Evolutionary conservation across 805 yeast species (phyloP).

Genomic region (fission yeast (Schizosaccharomyces pombe)): DNA sequence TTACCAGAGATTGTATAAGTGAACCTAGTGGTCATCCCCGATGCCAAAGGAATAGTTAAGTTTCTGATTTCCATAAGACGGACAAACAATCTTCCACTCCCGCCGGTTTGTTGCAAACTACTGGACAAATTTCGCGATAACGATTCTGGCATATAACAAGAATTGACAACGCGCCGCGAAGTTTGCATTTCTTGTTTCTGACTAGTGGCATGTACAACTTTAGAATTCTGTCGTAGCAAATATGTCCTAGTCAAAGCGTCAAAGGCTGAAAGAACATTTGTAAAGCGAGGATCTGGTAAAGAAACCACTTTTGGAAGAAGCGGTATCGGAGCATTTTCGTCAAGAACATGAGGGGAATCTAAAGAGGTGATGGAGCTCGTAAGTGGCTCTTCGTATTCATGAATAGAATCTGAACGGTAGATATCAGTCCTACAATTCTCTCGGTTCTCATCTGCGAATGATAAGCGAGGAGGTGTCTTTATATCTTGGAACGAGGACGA

Average conservation of each 20-base stretch:
- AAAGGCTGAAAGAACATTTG: neutral
- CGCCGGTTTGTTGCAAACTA: neutral
- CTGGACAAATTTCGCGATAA: neutral
- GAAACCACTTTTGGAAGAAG: neutral
- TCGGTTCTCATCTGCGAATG: neutral
- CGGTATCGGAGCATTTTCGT: neutral
- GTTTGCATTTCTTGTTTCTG: neutral
- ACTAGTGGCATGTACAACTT: neutral
- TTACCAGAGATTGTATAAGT: neutral
- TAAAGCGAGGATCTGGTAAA: neutral
- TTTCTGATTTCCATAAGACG: neutral
- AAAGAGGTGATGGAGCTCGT: neutral
- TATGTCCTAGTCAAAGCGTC: neutral
- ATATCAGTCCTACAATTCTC: neutral
- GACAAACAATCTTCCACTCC: neutral
- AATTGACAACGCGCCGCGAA: neutral
- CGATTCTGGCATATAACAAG: neutral
- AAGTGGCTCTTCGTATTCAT: neutral
- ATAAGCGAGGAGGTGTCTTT: neutral
- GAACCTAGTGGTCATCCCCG: neutral
- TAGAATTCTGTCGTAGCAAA: neutral
- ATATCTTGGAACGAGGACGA: neutral
- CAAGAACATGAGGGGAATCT: neutral
- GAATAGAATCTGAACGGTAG: neutral
- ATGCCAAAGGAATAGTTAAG: neutral